Percentiles rank a stretch among this genome's conserved stretches.
These are phyloP conservation scores for Deuterostichococcus epilithicus DNA, from an alignment of 139 green algal genomes.

Conservation along the genomic window DNA sequence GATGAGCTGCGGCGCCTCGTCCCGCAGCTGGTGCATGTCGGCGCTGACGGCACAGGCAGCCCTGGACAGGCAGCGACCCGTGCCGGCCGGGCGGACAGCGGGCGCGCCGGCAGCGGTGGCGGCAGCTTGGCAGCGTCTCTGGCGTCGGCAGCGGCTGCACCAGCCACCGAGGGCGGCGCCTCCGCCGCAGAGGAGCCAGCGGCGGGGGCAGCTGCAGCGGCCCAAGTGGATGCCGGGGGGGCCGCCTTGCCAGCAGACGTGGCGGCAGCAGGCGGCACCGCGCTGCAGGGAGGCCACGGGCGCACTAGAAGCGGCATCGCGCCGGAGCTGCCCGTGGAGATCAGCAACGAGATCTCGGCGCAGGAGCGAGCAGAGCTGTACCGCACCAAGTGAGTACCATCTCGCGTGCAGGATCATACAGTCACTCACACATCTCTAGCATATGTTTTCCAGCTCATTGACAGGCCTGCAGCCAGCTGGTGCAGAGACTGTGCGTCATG, in stretches of 20 bases:
- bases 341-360: constrained; percentile 64
- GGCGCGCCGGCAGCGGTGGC: no score
- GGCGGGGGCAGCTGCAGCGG: no score
- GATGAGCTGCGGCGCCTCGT: constrained; percentile 50
- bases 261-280: no score
- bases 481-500: no score
- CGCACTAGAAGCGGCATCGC: background rate
- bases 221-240: background rate
- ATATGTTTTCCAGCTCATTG: no score
- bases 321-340: constrained; percentile 45
- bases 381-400: background rate
- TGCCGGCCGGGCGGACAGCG: background rate
- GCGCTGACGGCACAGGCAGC: no score
- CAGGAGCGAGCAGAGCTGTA: constrained; percentile 61
- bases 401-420: no score
- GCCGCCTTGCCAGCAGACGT: no score
- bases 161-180: no score
- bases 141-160: background rate
- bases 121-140: background rate
- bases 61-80: background rate
- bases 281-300: background rate
- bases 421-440: no score
- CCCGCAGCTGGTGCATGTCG: constrained; percentile 9
- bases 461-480: no score
- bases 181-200: background rate